Conservation (phyloP, 306 rosid genomes). For the Mucuna pruriens region DNA sequence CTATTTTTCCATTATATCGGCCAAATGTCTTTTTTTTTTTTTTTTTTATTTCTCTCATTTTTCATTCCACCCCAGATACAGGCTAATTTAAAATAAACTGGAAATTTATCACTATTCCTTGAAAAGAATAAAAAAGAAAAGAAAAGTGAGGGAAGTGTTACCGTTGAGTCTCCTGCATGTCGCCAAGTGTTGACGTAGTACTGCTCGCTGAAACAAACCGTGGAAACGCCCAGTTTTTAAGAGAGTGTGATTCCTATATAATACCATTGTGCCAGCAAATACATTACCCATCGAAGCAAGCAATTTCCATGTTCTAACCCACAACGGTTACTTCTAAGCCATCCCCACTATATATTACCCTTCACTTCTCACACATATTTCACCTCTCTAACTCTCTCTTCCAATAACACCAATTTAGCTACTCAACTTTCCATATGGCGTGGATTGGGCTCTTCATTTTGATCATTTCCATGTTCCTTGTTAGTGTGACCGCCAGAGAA, state of each 20-base stretch:
- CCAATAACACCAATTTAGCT: too few species aligned
- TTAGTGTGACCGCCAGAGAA: conserved; percentile 21
- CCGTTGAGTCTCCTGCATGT: conserved; percentile 7
- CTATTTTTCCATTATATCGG: too few species aligned
- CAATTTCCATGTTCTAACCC: conserved; percentile 37
- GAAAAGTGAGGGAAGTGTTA: background rate
- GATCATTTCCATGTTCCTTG: conserved; percentile 21
- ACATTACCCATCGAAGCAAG: background rate
- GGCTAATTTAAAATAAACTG: background rate
- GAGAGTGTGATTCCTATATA: background rate
- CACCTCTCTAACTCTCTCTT: background rate
- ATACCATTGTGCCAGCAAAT: conserved; percentile 13
- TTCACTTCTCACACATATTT: background rate
- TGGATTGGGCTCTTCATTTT: conserved; percentile 35
- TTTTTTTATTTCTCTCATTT: background rate
- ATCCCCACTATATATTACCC: conserved; percentile 26
- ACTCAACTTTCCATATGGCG: too few species aligned
- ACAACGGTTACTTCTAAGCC: conserved; percentile 49
- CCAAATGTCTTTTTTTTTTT: background rate
- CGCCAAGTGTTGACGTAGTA: background rate
- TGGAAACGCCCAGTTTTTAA: background rate
- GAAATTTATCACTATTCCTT: background rate
- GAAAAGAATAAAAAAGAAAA: background rate
- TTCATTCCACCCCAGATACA: too few species aligned
- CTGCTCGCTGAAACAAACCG: background rate